A percentile compares a stretch with the other conserved stretches of the same genome.
These are phyloP conservation scores for Fragosphaeria purpurea DNA, from an alignment of 2,329 filamentous ascomycete species.

Conservation along the genomic window DNA sequence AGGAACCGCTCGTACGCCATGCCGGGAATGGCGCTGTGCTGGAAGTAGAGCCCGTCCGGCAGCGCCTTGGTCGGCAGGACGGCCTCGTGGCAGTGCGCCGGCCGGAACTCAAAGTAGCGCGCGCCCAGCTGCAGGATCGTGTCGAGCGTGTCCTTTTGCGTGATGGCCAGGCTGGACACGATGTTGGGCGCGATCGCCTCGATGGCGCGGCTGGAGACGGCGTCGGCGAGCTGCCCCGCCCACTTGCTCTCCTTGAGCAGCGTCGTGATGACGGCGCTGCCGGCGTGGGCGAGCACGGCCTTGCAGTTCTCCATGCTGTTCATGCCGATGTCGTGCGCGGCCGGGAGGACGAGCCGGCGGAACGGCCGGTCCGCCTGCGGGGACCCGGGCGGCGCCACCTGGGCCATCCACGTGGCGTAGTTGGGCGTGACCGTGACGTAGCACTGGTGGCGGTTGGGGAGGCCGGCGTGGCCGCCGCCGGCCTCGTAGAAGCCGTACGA, in stretches of 20 bases:
- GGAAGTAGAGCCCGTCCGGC: slow-evolving; percentile 38
- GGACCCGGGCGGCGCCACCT: slow-evolving; percentile 28
- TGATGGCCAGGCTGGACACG: slow-evolving; percentile 37
- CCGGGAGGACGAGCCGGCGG: slow-evolving; percentile 32
- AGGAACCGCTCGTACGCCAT: slow-evolving; percentile 37
- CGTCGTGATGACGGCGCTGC: slow-evolving; percentile 19
- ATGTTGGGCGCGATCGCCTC: slow-evolving; percentile 28
- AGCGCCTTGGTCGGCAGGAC: slow-evolving; percentile 26
- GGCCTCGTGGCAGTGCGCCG: slow-evolving; percentile 34
- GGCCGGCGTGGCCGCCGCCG: slow-evolving; percentile 30
- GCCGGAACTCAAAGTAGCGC: slow-evolving; percentile 42
- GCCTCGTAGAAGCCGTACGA: slow-evolving; percentile 40
- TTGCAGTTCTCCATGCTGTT: slow-evolving; percentile 36
- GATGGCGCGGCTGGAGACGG: slow-evolving; percentile 18
- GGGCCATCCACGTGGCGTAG: slow-evolving; percentile 32
- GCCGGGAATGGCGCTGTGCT: slow-evolving; percentile 39
- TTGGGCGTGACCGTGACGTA: slow-evolving; percentile 35
- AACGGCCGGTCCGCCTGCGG: slow-evolving; percentile 30
- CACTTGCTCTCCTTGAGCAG: slow-evolving; percentile 18
- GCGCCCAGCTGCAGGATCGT: slow-evolving; percentile 36
- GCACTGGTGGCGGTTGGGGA: slow-evolving; percentile 33
- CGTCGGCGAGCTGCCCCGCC: slow-evolving; percentile 17
- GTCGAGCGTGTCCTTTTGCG: slow-evolving; percentile 37
- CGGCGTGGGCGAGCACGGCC: slow-evolving; percentile 28
- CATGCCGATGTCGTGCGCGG: slow-evolving; percentile 40